Percentiles rank a stretch among this genome's conserved stretches.
Conservation (phyloP, 768 basidiomycete species). For the Rhodotorula toruloides region DNA sequence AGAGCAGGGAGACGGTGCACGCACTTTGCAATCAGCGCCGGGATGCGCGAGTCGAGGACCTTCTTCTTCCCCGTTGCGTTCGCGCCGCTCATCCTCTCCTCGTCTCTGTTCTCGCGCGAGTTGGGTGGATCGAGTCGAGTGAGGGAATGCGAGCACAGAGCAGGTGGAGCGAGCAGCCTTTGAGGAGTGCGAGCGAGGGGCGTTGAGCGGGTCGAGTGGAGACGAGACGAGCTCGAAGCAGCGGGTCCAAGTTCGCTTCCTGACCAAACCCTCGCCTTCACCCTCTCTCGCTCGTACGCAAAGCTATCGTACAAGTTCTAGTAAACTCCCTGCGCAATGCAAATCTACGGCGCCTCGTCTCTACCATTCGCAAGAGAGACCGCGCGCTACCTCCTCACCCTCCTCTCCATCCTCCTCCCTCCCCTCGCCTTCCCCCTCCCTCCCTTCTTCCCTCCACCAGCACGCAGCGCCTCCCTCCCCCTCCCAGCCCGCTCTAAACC, state of each 20-base stretch:
- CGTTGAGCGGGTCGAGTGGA: too few species aligned
- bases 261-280: too few species aligned
- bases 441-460: slow-evolving; percentile 1
- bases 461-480: slow-evolving; percentile 5
- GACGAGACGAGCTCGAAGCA: too few species aligned
- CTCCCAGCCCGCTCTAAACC: neutral
- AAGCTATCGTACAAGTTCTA: too few species aligned
- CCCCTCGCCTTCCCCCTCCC: neutral
- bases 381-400: neutral
- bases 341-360: too few species aligned
- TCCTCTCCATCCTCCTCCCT: slow-evolving; percentile 2
- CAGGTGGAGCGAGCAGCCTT: too few species aligned
- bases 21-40: slow-evolving; percentile 32
- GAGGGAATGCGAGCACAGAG: neutral
- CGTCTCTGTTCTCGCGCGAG: neutral
- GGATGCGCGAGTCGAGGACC: slow-evolving; percentile 32
- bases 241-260: too few species aligned
- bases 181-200: too few species aligned
- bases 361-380: neutral
- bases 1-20: too few species aligned
- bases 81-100: slow-evolving; percentile 27
- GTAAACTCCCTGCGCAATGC: too few species aligned
- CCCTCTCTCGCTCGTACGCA: too few species aligned
- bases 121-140: neutral
- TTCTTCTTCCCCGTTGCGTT: slow-evolving; percentile 26